Conservation (phyloP, 78 protist genomes). For the Ministeria vibrans region DNA sequence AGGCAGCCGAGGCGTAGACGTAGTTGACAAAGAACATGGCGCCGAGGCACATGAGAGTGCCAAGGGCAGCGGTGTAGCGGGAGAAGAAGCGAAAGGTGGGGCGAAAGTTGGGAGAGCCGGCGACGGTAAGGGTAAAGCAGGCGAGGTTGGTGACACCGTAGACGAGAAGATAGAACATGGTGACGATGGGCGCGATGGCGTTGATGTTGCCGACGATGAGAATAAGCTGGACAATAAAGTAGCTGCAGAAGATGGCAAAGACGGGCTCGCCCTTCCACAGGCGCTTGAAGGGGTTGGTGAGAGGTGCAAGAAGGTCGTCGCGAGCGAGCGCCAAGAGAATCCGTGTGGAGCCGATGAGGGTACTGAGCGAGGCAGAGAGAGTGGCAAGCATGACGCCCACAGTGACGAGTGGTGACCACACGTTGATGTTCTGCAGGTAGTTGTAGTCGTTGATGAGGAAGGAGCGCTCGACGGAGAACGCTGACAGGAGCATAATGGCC, state of each 20-base stretch:
- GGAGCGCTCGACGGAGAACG: too few species aligned
- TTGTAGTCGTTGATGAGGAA: too few species aligned
- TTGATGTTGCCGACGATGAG: slow-evolving; percentile 45
- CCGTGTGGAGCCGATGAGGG: slow-evolving; percentile 40
- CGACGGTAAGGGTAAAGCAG: slow-evolving; percentile 23
- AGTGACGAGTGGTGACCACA: too few species aligned
- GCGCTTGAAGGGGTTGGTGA: neutral
- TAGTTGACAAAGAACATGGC: slow-evolving; percentile 18
- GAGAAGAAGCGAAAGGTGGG: neutral
- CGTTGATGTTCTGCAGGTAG: too few species aligned
- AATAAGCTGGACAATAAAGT: slow-evolving; percentile 10
- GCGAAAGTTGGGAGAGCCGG: slow-evolving; percentile 15
- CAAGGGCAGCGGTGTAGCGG: neutral
- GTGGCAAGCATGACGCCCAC: too few species aligned
- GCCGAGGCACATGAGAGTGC: neutral
- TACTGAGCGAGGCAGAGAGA: slow-evolving; percentile 47
- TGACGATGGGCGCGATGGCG: slow-evolving; percentile 49
- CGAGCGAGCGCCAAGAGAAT: slow-evolving; percentile 42
- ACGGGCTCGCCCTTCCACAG: slow-evolving; percentile 38
- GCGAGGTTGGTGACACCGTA: slow-evolving; percentile 53
- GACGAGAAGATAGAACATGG: slow-evolving; percentile 47
- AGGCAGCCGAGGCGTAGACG: slow-evolving; percentile 2
- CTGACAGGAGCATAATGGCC: too few species aligned
- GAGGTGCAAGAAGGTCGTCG: slow-evolving; percentile 28
- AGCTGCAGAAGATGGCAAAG: slow-evolving; percentile 29